A percentile compares a stretch with the other conserved stretches of the same genome.
Evolutionary conservation across 768 basidiomycete genomes (phyloP).

Genomic region (Boletellus sp.): DNA sequence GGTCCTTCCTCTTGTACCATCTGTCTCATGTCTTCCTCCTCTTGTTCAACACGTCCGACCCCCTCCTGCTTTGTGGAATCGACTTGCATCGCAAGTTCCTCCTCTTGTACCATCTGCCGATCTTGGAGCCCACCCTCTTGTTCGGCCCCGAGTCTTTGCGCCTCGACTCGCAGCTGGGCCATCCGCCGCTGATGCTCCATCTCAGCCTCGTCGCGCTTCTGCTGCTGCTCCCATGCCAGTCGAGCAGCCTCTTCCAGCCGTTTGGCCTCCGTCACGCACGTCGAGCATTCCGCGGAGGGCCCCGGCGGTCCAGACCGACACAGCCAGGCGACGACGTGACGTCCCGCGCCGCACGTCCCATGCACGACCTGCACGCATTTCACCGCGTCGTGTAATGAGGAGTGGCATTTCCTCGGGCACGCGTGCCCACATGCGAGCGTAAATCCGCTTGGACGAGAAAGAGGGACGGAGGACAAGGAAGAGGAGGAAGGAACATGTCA

Average conservation of each 20-base stretch:
- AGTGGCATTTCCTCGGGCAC: slow-evolving; percentile 63
- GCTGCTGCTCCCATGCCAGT: slow-evolving; percentile 36
- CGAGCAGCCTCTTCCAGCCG: slow-evolving; percentile 37
- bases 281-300: slow-evolving; percentile 35
- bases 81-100: neutral
- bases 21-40: neutral
- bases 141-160: slow-evolving; percentile 17
- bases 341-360: slow-evolving; percentile 38
- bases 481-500: neutral
- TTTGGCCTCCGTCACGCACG: slow-evolving; percentile 42
- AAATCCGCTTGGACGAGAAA: slow-evolving; percentile 11
- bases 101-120: neutral
- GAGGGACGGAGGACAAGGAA: too few species aligned
- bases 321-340: slow-evolving; percentile 41
- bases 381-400: slow-evolving; percentile 41
- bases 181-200: slow-evolving; percentile 36
- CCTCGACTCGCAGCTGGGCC: slow-evolving; percentile 38
- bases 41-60: too few species aligned
- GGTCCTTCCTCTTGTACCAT: too few species aligned
- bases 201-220: slow-evolving; percentile 42
- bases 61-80: neutral
- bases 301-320: slow-evolving; percentile 35
- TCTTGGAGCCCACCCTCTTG: slow-evolving; percentile 6
- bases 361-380: slow-evolving; percentile 27
- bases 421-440: slow-evolving; percentile 33